phyloP scores from a whole-genome alignment of 2,329 filamentous ascomycete species.

The Penicillium sp. region DNA sequence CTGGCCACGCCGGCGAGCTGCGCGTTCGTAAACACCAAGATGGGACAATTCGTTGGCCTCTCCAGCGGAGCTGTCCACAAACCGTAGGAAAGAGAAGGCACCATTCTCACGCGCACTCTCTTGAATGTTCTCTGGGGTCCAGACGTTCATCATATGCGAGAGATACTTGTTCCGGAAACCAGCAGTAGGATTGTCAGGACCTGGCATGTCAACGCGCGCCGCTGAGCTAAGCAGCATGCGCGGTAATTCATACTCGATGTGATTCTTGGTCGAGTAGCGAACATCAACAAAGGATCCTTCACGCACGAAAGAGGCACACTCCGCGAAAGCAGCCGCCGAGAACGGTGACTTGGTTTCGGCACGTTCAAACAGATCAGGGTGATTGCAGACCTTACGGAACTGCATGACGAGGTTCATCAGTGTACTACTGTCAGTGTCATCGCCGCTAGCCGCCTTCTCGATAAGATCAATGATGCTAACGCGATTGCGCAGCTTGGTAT shows the following conservation, averaged over 20 bases:
- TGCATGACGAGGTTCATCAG: conserved; percentile 99
- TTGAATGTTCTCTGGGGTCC: conserved; percentile 75
- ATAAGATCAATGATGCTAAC: conserved; percentile 99
- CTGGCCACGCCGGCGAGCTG: conserved; percentile 57
- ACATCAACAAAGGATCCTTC: conserved; percentile 80
- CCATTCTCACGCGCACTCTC: conserved; percentile 62
- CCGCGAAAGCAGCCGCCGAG: conserved; percentile 82
- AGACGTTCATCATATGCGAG: conserved; percentile 84
- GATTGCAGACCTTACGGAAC: conserved; percentile 98
- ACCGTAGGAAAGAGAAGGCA: conserved; percentile 86
- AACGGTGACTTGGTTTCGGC: conserved; percentile 88
- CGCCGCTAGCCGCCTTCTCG: conserved; percentile 91
- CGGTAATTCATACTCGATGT: conserved; percentile 83
- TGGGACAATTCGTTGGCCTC: conserved; percentile 73
- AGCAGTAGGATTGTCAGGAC: conserved; percentile 70
- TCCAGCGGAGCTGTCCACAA: conserved; percentile 72
- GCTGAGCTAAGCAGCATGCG: conserved; percentile 78
- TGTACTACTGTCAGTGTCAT: conserved; percentile 92
- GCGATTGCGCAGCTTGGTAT: conserved; percentile 88
- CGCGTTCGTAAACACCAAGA: conserved; percentile 71
- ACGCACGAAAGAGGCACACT: conserved; percentile 91
- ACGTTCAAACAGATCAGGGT: conserved; percentile 94
- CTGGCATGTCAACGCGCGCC: conserved; percentile 73
- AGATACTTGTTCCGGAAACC: conserved; percentile 81
- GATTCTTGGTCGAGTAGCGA: conserved; percentile 81